Evolutionary conservation across 495 filamentous ascomycete species (phyloP).

Genomic region (Penicillium lividum): DNA sequence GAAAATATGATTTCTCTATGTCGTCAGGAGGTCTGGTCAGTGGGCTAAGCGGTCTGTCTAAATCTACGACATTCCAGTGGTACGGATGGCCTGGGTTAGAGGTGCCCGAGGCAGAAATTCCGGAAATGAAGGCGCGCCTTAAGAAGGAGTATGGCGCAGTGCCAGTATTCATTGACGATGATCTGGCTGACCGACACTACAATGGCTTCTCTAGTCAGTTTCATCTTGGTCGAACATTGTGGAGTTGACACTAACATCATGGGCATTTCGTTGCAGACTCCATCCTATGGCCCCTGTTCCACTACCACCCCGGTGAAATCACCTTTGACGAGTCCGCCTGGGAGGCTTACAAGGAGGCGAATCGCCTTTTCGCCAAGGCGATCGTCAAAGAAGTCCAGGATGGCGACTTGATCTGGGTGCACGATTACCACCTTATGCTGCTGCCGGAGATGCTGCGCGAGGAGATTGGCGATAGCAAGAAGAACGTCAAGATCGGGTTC

Average conservation of each 20-base stretch:
- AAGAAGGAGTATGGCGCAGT: constrained; percentile 72
- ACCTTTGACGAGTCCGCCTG: constrained; percentile 94
- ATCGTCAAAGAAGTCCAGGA: constrained; percentile 81
- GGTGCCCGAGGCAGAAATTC: constrained; percentile 69
- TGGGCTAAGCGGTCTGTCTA: constrained; percentile 84
- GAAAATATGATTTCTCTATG: constrained; percentile 84
- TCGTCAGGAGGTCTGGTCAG: constrained; percentile 94
- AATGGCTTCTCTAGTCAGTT: constrained; percentile 83
- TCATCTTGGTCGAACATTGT: not conserved
- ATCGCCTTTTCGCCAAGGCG: constrained; percentile 80
- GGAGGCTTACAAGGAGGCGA: constrained; percentile 90
- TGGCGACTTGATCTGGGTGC: constrained; percentile 93
- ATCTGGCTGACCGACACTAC: constrained; percentile 78
- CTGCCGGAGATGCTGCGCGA: constrained; percentile 91
- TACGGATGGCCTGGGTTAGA: constrained; percentile 96
- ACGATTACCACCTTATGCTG: constrained; percentile 98
- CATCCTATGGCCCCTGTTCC: constrained; percentile 96
- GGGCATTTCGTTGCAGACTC: constrained; percentile 60
- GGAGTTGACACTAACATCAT: constrained; percentile 1
- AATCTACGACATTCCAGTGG: constrained; percentile 92
- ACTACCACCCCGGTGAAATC: constrained; percentile 97
- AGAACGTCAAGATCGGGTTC: constrained; percentile 94
- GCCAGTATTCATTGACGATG: constrained; percentile 77
- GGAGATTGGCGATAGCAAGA: constrained; percentile 69
- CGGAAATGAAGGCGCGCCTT: constrained; percentile 62